phyloP scores from a whole-genome alignment of 1,284 basidiomycete species.

The Melanopsichium pennsylvanicum region DNA sequence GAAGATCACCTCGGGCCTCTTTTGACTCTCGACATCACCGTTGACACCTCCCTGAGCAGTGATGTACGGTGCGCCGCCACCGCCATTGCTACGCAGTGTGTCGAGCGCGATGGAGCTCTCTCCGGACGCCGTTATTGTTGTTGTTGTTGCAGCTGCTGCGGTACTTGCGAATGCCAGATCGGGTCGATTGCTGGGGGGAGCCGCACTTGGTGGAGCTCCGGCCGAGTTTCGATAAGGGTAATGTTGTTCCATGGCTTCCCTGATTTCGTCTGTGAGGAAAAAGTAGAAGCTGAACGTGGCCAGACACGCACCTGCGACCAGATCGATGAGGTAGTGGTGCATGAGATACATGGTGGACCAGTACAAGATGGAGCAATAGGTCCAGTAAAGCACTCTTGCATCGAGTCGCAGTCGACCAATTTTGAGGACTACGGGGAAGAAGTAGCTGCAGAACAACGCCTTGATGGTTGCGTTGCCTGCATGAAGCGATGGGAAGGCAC shows the following conservation, averaged over 20 bases:
- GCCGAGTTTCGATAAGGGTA: constrained; percentile 46
- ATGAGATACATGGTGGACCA: constrained; percentile 87
- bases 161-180: constrained; percentile 44
- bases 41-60: constrained; percentile 23
- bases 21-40: constrained; percentile 37
- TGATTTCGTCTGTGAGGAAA: constrained; percentile 59
- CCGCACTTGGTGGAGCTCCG: constrained; percentile 38
- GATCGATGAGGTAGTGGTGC: constrained; percentile 89
- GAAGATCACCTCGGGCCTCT: constrained; percentile 42
- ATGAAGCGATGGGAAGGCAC: constrained; percentile 94
- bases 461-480: constrained; percentile 89
- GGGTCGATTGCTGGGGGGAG: constrained; percentile 39
- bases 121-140: not conserved
- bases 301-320: constrained; percentile 90
- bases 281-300: constrained; percentile 85
- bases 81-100: constrained; percentile 17
- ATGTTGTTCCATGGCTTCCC: constrained; percentile 57
- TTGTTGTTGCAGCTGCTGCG: too few relatives aligned
- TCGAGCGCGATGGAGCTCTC: constrained; percentile 21
- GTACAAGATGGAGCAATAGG: constrained; percentile 86
- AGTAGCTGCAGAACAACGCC: constrained; percentile 91
- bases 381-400: constrained; percentile 75
- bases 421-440: constrained; percentile 75
- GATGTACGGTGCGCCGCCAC: constrained; percentile 40
- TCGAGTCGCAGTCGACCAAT: constrained; percentile 50